A percentile compares a stretch with the other conserved stretches of the same genome.
phyloP scores from a whole-genome alignment of 2,329 filamentous ascomycete species.

The Capronia epimyces region DNA sequence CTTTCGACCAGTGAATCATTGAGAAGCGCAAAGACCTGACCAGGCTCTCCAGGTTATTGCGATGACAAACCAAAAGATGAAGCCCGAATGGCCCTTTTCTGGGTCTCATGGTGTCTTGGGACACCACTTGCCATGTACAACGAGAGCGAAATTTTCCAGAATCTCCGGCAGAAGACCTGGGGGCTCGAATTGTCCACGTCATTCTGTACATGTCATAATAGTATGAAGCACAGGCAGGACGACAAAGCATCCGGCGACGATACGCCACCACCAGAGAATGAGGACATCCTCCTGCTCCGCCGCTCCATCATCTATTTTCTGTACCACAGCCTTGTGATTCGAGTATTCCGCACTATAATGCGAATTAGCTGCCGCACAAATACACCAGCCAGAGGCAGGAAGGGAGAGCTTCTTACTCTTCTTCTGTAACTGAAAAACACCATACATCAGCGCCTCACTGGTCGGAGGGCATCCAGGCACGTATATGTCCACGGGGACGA shows the following conservation, averaged over 20 bases:
- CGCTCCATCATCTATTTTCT: slow-evolving; percentile 36
- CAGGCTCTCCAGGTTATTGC: too few relatives aligned
- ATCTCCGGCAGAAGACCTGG: background rate
- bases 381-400: background rate
- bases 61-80: too few relatives aligned
- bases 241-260: background rate
- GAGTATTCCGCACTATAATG: slow-evolving; percentile 40
- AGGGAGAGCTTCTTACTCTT: slow-evolving; percentile 46
- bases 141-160: background rate
- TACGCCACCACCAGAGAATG: slow-evolving; percentile 3
- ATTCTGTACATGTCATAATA: slow-evolving; percentile 9
- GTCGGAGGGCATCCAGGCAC: slow-evolving; percentile 64
- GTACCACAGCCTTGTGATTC: slow-evolving; percentile 52
- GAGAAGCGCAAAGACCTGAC: too few relatives aligned
- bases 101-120: too few relatives aligned
- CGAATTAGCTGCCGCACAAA: slow-evolving; percentile 5
- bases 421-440: slow-evolving; percentile 69
- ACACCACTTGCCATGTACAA: background rate
- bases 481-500: slow-evolving; percentile 75
- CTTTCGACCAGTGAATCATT: too few relatives aligned
- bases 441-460: slow-evolving; percentile 49
- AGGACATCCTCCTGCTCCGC: background rate
- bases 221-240: slow-evolving; percentile 1
- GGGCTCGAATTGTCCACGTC: background rate
- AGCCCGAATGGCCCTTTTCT: too few relatives aligned